phyloP scores from a whole-genome alignment of 495 filamentous ascomycete genomes.

The Aspergillus bertholletiae region DNA sequence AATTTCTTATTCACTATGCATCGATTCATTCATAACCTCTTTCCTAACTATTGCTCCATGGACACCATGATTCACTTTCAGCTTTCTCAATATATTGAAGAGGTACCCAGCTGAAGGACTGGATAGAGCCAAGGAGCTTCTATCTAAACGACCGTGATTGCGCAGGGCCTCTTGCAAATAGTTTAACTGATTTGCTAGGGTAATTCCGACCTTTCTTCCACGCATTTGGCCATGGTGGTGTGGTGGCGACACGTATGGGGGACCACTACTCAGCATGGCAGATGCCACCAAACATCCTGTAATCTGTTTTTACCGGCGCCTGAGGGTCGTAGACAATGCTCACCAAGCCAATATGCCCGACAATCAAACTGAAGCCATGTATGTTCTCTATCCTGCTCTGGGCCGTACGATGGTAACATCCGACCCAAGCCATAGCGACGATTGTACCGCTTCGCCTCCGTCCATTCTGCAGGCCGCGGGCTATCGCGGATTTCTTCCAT shows the following conservation, averaged over 20 bases:
- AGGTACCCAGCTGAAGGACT: background rate
- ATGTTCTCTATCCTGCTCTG: too few species aligned
- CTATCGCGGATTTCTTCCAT: too few species aligned
- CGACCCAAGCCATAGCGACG: too few species aligned
- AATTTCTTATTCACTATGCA: slow-evolving; percentile 5
- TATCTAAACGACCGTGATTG: background rate
- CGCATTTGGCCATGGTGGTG: background rate
- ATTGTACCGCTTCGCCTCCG: too few species aligned
- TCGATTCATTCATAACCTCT: slow-evolving; percentile 2
- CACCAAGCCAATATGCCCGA: too few species aligned
- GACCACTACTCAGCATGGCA: background rate
- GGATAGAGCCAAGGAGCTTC: background rate
- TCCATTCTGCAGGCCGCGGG: too few species aligned
- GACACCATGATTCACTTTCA: background rate
- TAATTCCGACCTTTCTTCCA: background rate
- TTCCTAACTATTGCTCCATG: background rate
- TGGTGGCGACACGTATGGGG: background rate
- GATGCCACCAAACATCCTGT: background rate
- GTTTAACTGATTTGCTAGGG: background rate
- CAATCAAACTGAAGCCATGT: too few species aligned
- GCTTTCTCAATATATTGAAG: background rate
- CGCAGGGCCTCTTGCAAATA: background rate
- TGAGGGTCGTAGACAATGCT: too few species aligned
- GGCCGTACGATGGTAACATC: too few species aligned
- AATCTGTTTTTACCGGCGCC: too few species aligned